phyloP scores from a whole-genome alignment of 1,284 basidiomycete species.

The Amylostereum areolatum region DNA sequence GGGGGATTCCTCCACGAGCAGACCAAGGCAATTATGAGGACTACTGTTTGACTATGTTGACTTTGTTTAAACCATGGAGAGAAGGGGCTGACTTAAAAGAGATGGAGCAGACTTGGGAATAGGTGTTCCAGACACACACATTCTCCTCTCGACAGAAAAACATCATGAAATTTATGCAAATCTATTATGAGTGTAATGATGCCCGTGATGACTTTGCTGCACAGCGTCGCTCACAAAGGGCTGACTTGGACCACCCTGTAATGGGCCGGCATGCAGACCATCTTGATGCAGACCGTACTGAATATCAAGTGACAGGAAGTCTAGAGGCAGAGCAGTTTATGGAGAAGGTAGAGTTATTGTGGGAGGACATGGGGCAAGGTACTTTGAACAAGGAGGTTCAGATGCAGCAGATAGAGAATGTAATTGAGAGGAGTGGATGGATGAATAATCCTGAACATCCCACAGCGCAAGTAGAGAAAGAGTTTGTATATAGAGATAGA shows the following conservation, averaged over 20 bases:
- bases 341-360: neutral
- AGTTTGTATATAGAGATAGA: too few relatives aligned
- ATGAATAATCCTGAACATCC: too few relatives aligned
- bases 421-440: too few relatives aligned
- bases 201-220: conserved; percentile 17
- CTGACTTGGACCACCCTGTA: too few relatives aligned
- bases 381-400: too few relatives aligned
- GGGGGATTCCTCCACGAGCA: conserved; percentile 10
- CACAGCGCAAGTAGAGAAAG: too few relatives aligned
- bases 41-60: conserved; percentile 10
- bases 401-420: too few relatives aligned
- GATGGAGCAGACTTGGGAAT: neutral
- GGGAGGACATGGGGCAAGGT: neutral
- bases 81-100: neutral
- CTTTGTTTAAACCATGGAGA: neutral
- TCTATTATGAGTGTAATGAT: conserved; percentile 19
- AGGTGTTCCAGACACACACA: neutral
- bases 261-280: too few relatives aligned
- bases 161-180: conserved; percentile 3
- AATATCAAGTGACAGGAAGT: too few relatives aligned
- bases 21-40: conserved; percentile 16
- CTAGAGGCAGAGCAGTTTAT: too few relatives aligned
- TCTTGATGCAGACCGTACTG: too few relatives aligned
- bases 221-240: too few relatives aligned
- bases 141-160: neutral